phyloP scores from a whole-genome alignment of 208 protist genomes.

The Acanthamoeba lenticulata region DNA sequence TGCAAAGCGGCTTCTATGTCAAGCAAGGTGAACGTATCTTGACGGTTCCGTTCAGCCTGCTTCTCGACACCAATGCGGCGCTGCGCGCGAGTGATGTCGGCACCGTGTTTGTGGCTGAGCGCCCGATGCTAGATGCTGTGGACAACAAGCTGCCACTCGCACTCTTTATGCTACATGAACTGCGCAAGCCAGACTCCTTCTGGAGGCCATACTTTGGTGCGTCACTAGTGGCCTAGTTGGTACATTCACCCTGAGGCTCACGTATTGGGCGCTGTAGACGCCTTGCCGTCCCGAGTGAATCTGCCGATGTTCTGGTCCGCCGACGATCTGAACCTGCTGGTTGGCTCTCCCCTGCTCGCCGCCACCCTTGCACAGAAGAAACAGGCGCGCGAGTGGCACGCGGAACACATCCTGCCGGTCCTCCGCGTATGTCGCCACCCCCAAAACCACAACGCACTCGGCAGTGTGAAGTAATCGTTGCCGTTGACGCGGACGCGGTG shows the following conservation, averaged over 20 bases:
- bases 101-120: background rate
- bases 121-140: background rate
- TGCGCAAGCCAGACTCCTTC: background rate
- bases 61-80: background rate
- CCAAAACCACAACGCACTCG: background rate
- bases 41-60: background rate
- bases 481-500: too few species aligned
- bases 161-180: constrained; percentile 23
- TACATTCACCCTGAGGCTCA: background rate
- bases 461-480: background rate
- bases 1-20: background rate
- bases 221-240: too few species aligned
- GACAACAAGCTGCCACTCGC: constrained; percentile 19
- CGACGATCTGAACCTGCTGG: background rate
- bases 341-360: background rate
- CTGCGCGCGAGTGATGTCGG: background rate
- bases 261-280: background rate
- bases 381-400: background rate
- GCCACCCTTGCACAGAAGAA: background rate
- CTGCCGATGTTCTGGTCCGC: constrained; percentile 13
- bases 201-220: constrained; percentile 52
- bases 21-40: constrained; percentile 14
- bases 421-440: background rate
- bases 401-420: background rate
- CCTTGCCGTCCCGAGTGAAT: constrained; percentile 14